Conservation (phyloP, 352 stramenopile genomes). For the Chrysophaeum taylorii region DNA sequence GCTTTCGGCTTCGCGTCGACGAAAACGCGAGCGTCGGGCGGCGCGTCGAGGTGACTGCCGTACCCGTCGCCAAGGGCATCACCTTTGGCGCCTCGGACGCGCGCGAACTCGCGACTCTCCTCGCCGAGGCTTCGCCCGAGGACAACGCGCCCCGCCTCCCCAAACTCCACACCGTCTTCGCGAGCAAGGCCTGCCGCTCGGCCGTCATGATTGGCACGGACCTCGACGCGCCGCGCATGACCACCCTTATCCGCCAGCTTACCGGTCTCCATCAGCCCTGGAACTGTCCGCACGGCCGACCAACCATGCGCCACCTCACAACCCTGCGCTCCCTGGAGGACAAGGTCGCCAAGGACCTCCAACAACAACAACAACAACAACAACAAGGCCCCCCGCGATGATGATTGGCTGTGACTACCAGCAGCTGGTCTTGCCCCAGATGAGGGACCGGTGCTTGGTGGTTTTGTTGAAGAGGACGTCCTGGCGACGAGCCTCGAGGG, state of each 20-base stretch:
- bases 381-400: too few species aligned
- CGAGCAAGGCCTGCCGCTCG: slow-evolving; percentile 77
- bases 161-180: slow-evolving; percentile 90
- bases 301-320: slow-evolving; percentile 61
- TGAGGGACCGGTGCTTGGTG: too few species aligned
- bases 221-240: slow-evolving; percentile 78
- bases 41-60: slow-evolving; percentile 48
- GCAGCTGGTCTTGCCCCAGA: too few species aligned
- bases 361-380: too few species aligned
- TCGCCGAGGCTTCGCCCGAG: slow-evolving; percentile 41
- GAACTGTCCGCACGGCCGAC: slow-evolving; percentile 82
- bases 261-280: slow-evolving; percentile 56
- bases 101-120: slow-evolving; percentile 64
- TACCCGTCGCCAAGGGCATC: slow-evolving; percentile 72
- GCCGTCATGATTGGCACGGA: slow-evolving; percentile 93
- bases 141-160: slow-evolving; percentile 62
- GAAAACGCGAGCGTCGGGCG: slow-evolving; percentile 37
- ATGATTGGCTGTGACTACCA: too few species aligned
- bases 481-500: too few species aligned
- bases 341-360: too few species aligned
- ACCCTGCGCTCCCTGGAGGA: too few species aligned
- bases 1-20: slow-evolving; percentile 67
- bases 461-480: too few species aligned
- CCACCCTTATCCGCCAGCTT: background rate
- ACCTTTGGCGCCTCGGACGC: slow-evolving; percentile 74